These are phyloP conservation scores for Suillus americanus DNA, from an alignment of 768 basidiomycete genomes.

Conservation along the genomic window DNA sequence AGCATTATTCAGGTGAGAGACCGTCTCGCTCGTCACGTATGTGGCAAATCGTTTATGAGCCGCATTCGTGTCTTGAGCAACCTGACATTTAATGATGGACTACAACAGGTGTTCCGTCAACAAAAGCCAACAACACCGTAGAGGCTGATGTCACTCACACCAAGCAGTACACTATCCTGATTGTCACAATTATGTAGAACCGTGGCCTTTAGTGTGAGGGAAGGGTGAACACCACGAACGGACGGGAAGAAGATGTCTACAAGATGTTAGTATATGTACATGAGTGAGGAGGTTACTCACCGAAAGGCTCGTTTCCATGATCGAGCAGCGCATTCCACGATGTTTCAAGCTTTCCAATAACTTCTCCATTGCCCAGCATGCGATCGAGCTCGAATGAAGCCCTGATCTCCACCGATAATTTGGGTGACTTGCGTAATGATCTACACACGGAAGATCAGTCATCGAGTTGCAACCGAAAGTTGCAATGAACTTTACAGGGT, in stretches of 20 bases:
- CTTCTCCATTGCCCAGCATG: neutral
- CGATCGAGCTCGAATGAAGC: neutral
- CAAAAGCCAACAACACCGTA: neutral
- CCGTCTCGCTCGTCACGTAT: no score
- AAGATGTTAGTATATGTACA: neutral
- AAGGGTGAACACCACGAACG: neutral
- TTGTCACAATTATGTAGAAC: neutral
- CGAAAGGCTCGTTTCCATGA: neutral
- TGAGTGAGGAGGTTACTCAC: neutral
- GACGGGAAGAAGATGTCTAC: neutral
- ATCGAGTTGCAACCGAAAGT: neutral
- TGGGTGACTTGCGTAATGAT: neutral
- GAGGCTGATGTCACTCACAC: neutral
- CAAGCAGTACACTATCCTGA: neutral
- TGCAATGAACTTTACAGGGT: neutral
- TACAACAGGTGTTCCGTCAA: no score
- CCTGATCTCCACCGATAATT: neutral
- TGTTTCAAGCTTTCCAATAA: neutral
- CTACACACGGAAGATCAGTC: neutral
- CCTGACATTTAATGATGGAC: no score
- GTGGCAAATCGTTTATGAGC: no score
- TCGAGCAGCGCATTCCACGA: neutral
- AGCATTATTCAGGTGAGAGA: no score
- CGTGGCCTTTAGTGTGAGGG: neutral
- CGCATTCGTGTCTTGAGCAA: no score